A percentile compares a stretch with the other conserved stretches of the same genome.
Evolutionary conservation across 2,329 filamentous ascomycete species (phyloP).

Genomic region (Huntiella decipiens): DNA sequence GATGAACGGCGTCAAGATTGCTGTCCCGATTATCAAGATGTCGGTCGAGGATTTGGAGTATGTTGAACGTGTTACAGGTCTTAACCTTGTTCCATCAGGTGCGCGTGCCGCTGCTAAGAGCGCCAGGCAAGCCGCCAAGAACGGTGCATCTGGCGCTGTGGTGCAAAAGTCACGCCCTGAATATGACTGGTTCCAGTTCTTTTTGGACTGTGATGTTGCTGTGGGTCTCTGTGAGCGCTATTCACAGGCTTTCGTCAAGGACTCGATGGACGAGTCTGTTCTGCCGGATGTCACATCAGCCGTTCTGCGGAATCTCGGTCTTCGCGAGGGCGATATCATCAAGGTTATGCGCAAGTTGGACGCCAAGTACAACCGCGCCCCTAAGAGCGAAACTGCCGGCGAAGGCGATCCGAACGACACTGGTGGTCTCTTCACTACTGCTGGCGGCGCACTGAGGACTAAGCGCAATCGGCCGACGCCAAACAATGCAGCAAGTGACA

Average conservation of each 20-base stretch:
- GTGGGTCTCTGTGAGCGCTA: conserved; percentile 90
- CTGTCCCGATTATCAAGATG: conserved; percentile 90
- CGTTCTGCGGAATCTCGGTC: conserved; percentile 68
- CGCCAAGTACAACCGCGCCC: conserved; percentile 50
- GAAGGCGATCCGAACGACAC: conserved; percentile 37
- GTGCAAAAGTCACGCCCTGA: conserved; percentile 44
- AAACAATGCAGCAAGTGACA: conserved; percentile 66
- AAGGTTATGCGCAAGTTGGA: conserved; percentile 86
- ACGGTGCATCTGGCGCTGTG: conserved; percentile 35
- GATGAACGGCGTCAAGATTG: conserved; percentile 94
- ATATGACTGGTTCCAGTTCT: conserved; percentile 99
- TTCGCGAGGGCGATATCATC: conserved; percentile 91
- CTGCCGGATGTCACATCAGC: conserved; percentile 73
- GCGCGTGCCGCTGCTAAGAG: conserved; percentile 25
- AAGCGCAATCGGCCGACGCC: conserved; percentile 86
- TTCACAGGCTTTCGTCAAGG: conserved; percentile 67
- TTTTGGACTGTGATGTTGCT: conserved; percentile 77
- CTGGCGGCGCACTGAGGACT: conserved; percentile 77
- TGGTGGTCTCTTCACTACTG: conserved; percentile 72
- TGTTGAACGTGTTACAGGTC: conserved; percentile 46
- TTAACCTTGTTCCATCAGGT: conserved; percentile 10
- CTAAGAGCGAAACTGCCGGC: conserved; percentile 36
- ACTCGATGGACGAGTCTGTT: conserved; percentile 91
- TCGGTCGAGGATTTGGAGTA: conserved; percentile 87
- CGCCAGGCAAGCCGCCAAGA: conserved; percentile 20